Percentiles rank a stretch among this genome's conserved stretches.
phyloP scores from a whole-genome alignment of 1,284 basidiomycete species.

The Cronartium quercuum region DNA sequence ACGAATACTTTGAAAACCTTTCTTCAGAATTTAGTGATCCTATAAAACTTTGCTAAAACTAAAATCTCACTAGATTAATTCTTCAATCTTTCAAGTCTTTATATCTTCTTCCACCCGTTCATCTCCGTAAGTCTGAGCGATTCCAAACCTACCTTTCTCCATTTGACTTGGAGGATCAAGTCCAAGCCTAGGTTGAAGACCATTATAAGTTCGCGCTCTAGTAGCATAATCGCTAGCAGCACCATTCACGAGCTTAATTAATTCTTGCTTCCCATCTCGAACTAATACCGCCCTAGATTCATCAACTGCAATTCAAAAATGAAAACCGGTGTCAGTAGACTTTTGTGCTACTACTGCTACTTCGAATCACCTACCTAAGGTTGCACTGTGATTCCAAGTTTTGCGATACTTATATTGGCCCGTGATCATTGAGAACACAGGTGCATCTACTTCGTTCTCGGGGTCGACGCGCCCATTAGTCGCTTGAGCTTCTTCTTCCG shows the following conservation, averaged over 20 bases:
- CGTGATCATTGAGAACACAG: constrained; percentile 26
- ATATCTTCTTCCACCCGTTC: constrained; percentile 18
- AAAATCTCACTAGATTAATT: too few relatives aligned
- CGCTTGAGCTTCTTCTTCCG: neutral
- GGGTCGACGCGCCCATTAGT: constrained; percentile 17
- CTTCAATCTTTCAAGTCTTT: too few relatives aligned
- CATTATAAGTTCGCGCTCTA: constrained; percentile 66
- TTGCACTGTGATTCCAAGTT: constrained; percentile 21
- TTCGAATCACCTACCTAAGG: too few relatives aligned
- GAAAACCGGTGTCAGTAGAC: neutral
- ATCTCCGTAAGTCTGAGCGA: constrained; percentile 72
- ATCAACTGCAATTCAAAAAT: neutral
- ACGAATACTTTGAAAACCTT: too few relatives aligned
- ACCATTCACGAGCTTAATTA: constrained; percentile 36
- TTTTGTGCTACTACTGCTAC: neutral
- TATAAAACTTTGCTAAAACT: too few relatives aligned
- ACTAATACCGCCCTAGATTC: constrained; percentile 9
- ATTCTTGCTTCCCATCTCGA: constrained; percentile 28
- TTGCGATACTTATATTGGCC: constrained; percentile 34
- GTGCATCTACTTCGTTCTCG: constrained; percentile 23
- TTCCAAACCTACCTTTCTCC: constrained; percentile 81
- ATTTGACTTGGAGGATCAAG: constrained; percentile 71
- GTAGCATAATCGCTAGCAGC: constrained; percentile 59
- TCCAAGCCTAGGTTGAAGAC: constrained; percentile 72
- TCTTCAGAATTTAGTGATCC: too few relatives aligned